A percentile compares a stretch with the other conserved stretches of the same genome.
phyloP scores from a whole-genome alignment of 805 yeast genomes.

The Nakazawaea molendinolei region DNA sequence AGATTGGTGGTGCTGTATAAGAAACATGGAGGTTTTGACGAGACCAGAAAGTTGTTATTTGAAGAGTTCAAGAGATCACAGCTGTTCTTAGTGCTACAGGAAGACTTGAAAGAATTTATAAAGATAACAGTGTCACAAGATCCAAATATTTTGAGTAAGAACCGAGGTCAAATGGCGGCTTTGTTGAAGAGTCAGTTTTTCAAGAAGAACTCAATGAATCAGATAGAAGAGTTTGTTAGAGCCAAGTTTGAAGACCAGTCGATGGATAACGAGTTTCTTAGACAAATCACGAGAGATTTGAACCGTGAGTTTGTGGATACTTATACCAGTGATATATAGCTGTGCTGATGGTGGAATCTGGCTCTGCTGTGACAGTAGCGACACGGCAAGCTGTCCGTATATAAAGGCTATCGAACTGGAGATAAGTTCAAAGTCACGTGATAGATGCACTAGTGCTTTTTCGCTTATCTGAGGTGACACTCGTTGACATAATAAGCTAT shows the following conservation, averaged over 20 bases:
- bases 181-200: slow-evolving; percentile 39
- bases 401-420: no score
- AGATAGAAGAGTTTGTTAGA: slow-evolving; percentile 9
- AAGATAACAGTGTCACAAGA: slow-evolving; percentile 34
- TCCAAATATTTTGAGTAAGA: slow-evolving; percentile 33
- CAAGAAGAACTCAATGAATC: slow-evolving; percentile 8
- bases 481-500: no score
- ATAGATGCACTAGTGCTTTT: no score
- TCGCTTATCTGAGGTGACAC: no score
- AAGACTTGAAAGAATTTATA: slow-evolving; percentile 33
- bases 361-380: no score
- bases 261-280: slow-evolving; percentile 5
- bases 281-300: slow-evolving; percentile 7
- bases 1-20: slow-evolving; percentile 32
- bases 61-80: slow-evolving; percentile 35
- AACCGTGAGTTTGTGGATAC: slow-evolving; percentile 5
- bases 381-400: no score
- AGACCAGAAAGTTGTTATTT: slow-evolving; percentile 28
- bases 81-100: slow-evolving; percentile 32
- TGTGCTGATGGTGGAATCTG: no score
- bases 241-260: slow-evolving; percentile 2
- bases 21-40: slow-evolving; percentile 36
- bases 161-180: slow-evolving; percentile 38
- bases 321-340: not conserved
- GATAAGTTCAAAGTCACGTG: no score